A percentile compares a stretch with the other conserved stretches of the same genome.
Evolutionary conservation across 352 stramenopile genomes (phyloP).

Genomic region (Halophytophthora polymorphica): DNA sequence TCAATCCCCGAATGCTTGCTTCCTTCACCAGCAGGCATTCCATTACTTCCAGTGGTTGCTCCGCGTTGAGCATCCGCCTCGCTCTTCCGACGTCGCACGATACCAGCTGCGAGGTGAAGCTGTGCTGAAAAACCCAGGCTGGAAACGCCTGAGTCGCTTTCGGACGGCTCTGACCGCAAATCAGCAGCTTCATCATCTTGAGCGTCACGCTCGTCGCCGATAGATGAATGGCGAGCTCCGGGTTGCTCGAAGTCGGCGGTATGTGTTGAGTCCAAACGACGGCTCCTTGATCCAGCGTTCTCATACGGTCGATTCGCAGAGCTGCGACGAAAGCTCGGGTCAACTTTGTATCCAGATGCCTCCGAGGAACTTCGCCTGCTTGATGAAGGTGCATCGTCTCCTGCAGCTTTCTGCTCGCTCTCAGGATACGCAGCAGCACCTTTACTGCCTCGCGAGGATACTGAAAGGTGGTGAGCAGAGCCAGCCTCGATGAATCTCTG

Average conservation of each 20-base stretch:
- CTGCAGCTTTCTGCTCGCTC: too few relatives aligned
- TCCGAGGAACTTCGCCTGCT: slow-evolving; percentile 9
- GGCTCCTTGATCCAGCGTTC: not conserved
- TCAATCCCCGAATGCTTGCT: not conserved
- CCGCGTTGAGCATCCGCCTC: slow-evolving; percentile 3
- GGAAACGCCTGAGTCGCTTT: slow-evolving; percentile 36
- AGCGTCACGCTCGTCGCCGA: not conserved
- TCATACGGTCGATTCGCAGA: not conserved
- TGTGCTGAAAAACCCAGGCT: slow-evolving; percentile 49
- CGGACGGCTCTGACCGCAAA: slow-evolving; percentile 20
- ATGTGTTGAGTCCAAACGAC: not conserved
- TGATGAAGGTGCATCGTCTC: not conserved
- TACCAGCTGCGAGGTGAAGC: slow-evolving; percentile 34
- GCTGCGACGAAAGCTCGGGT: slow-evolving; percentile 5
- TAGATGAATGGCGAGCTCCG: not conserved
- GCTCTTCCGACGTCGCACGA: slow-evolving; percentile 13
- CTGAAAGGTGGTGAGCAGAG: too few relatives aligned
- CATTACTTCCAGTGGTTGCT: not conserved
- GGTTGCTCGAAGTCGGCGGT: not conserved
- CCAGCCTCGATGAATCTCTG: too few relatives aligned
- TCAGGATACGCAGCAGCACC: too few relatives aligned
- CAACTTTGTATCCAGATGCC: slow-evolving; percentile 12
- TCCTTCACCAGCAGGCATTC: not conserved
- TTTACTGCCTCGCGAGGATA: too few relatives aligned
- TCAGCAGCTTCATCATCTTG: slow-evolving; percentile 2